A percentile compares a stretch with the other conserved stretches of the same genome.
Conservation (phyloP, 2,329 filamentous ascomycete genomes). For the Aspergillus flavus region DNA sequence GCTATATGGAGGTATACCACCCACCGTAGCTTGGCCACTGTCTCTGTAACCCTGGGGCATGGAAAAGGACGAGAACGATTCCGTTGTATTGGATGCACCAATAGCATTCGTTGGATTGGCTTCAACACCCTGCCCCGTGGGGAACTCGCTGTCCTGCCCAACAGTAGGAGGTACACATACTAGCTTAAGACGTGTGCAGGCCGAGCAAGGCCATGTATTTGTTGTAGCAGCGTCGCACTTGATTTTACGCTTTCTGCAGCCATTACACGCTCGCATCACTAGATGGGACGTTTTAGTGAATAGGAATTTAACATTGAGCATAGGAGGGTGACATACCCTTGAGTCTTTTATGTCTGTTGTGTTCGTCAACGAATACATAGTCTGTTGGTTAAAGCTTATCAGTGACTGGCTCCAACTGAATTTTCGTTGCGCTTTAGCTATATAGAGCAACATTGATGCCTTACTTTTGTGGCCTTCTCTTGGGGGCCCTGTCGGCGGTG, state of each 20-base stretch:
- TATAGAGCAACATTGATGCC: slow-evolving; percentile 28
- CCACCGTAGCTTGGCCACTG: slow-evolving; percentile 56
- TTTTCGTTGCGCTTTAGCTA: slow-evolving; percentile 8
- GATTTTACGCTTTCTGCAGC: slow-evolving; percentile 92
- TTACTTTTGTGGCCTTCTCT: slow-evolving; percentile 84
- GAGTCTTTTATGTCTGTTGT: slow-evolving; percentile 94
- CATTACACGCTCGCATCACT: slow-evolving; percentile 98
- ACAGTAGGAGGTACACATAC: slow-evolving; percentile 90
- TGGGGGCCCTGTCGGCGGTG: slow-evolving; percentile 64
- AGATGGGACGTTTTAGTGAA: slow-evolving; percentile 13
- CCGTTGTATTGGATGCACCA: slow-evolving; percentile 42
- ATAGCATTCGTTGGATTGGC: slow-evolving; percentile 24
- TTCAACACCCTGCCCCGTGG: slow-evolving; percentile 32
- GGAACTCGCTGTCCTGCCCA: slow-evolving; percentile 64
- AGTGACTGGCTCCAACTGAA: slow-evolving; percentile 1
- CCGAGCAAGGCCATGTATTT: slow-evolving; percentile 95
- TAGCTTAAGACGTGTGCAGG: slow-evolving; percentile 87
- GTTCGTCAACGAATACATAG: slow-evolving; percentile 98
- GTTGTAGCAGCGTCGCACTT: slow-evolving; percentile 97
- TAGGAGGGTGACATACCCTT: slow-evolving; percentile 66
- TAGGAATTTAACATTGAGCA: neutral
- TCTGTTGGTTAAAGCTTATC: slow-evolving; percentile 56
- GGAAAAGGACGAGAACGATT: slow-evolving; percentile 56
- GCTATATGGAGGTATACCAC: slow-evolving; percentile 46
- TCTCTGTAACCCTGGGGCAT: slow-evolving; percentile 50